Evolutionary conservation across 1,284 basidiomycete genomes (phyloP).

Genomic region (Salmacisia buchloeana): DNA sequence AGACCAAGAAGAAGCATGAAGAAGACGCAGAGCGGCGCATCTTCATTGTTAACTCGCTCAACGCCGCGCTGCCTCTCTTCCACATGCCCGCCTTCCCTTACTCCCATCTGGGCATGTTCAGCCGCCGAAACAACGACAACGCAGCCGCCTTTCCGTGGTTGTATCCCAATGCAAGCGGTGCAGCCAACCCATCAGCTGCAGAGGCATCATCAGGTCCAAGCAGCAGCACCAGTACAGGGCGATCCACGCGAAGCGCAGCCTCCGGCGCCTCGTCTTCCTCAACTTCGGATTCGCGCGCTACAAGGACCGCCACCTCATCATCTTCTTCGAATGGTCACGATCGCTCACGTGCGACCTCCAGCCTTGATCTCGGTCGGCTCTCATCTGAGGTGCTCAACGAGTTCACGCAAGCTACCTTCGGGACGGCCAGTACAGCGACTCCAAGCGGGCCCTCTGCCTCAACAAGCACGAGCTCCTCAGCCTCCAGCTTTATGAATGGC

Average conservation of each 20-base stretch:
- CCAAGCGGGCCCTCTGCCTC: no score
- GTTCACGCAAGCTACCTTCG: no score
- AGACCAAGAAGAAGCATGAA: slow-evolving; percentile 24
- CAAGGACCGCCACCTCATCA: not conserved
- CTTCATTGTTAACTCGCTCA: not conserved
- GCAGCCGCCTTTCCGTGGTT: not conserved
- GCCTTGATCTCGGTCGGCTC: no score
- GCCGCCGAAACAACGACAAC: not conserved
- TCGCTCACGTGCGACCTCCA: no score
- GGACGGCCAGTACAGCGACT: no score
- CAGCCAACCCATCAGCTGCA: no score
- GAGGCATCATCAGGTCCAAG: not conserved
- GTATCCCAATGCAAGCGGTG: no score
- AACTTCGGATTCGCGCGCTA: no score
- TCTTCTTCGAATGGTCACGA: not conserved
- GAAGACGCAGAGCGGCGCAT: slow-evolving; percentile 18
- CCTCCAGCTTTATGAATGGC: not conserved
- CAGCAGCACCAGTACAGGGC: not conserved
- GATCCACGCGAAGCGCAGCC: not conserved
- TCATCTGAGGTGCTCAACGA: no score
- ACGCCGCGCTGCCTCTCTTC: not conserved
- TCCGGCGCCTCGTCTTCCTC: not conserved
- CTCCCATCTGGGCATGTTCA: not conserved
- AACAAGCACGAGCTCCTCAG: no score
- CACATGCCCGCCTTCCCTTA: not conserved